A percentile compares a stretch with the other conserved stretches of the same genome.
Conservation (phyloP, 2,329 filamentous ascomycete genomes). For the Penicillium sp. region DNA sequence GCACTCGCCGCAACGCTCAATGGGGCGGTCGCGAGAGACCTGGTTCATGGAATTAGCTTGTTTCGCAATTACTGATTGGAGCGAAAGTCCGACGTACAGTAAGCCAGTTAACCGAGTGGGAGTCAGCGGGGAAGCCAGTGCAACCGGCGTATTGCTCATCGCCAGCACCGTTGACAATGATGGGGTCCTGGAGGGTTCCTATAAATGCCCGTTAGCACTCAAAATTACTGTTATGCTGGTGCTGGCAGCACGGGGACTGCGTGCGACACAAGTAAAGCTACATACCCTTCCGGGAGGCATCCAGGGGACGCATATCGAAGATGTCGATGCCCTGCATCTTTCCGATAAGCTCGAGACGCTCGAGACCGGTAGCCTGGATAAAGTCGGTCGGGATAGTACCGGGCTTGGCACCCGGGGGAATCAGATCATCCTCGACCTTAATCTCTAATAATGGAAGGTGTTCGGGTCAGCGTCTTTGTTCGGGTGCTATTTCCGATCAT, state of each 20-base stretch:
- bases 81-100: slow-evolving; percentile 55
- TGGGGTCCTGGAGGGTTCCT: slow-evolving; percentile 87
- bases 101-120: slow-evolving; percentile 85
- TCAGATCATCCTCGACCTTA: slow-evolving; percentile 72
- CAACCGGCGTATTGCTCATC: slow-evolving; percentile 96
- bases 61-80: not conserved
- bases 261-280: not conserved
- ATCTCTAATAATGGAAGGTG: slow-evolving; percentile 58
- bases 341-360: slow-evolving; percentile 96
- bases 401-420: slow-evolving; percentile 72
- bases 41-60: slow-evolving; percentile 31
- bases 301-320: slow-evolving; percentile 97
- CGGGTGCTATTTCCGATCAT: not conserved
- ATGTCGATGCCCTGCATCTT: slow-evolving; percentile 98
- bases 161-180: slow-evolving; percentile 82
- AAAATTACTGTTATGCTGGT: not conserved
- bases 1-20: slow-evolving; percentile 95
- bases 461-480: slow-evolving; percentile 22
- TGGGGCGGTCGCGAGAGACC: slow-evolving; percentile 81
- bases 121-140: slow-evolving; percentile 90
- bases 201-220: slow-evolving; percentile 11
- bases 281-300: slow-evolving; percentile 79
- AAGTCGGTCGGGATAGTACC: slow-evolving; percentile 89
- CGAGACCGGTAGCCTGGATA: slow-evolving; percentile 93
- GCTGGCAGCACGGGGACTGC: not conserved